Evolutionary conservation across 1,284 basidiomycete species (phyloP).

Genomic region (Psilocybe mexicana): DNA sequence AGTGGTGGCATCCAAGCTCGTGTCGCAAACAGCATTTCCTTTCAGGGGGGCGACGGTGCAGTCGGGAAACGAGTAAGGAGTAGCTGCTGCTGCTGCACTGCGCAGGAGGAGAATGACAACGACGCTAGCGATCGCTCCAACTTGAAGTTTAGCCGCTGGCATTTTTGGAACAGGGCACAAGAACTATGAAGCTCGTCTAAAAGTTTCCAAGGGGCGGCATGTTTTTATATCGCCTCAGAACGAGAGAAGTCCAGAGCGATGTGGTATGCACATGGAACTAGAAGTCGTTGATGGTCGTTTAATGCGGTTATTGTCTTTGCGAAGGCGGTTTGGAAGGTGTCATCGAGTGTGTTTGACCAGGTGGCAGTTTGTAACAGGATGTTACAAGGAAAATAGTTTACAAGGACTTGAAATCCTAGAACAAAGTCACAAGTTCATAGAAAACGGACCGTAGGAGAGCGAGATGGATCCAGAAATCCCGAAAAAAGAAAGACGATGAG

Average conservation of each 20-base stretch:
- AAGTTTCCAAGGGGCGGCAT: neutral
- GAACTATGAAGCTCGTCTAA: neutral
- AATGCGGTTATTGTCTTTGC: neutral
- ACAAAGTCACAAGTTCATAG: too few relatives aligned
- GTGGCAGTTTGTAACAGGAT: too few relatives aligned
- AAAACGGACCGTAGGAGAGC: too few relatives aligned
- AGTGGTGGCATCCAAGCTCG: slow-evolving; percentile 42
- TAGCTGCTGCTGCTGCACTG: slow-evolving; percentile 19
- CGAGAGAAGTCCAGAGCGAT: neutral
- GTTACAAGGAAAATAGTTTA: too few relatives aligned
- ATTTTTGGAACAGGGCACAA: neutral
- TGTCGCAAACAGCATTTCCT: slow-evolving; percentile 49
- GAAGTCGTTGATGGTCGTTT: neutral
- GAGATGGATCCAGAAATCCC: too few relatives aligned
- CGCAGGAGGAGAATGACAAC: slow-evolving; percentile 15
- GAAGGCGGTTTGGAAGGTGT: too few relatives aligned
- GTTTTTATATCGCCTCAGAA: neutral
- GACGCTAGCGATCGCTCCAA: slow-evolving; percentile 7
- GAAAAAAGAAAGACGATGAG: too few relatives aligned
- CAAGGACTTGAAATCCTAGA: too few relatives aligned
- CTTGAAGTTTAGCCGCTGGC: slow-evolving; percentile 7
- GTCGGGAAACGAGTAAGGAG: slow-evolving; percentile 45
- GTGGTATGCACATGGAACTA: neutral
- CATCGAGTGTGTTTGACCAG: too few relatives aligned
- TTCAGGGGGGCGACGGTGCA: slow-evolving; percentile 46